Evolutionary conservation across 2,329 filamentous ascomycete genomes (phyloP).

Genomic region (Claviceps africana): DNA sequence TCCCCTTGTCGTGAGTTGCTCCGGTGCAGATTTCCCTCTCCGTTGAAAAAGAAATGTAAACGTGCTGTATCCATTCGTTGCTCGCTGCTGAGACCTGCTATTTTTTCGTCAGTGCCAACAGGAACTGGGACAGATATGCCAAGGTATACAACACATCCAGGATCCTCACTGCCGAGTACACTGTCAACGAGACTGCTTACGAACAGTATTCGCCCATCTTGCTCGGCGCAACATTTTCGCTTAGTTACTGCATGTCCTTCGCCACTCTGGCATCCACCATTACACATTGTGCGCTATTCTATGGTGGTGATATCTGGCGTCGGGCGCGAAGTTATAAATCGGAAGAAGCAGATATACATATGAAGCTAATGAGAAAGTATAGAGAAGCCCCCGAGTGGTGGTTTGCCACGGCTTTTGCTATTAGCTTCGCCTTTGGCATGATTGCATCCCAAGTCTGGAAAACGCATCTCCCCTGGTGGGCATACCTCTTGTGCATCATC

Average conservation of each 20-base stretch:
- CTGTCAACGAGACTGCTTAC: constrained; percentile 41
- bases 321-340: constrained; percentile 10
- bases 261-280: constrained; percentile 38
- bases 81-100: too few species aligned
- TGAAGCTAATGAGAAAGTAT: constrained; percentile 41
- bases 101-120: constrained; percentile 29
- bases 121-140: constrained; percentile 40
- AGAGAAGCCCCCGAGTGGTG: constrained; percentile 40
- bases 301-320: constrained; percentile 31
- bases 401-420: constrained; percentile 30
- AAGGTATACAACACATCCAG: constrained; percentile 35
- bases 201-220: constrained; percentile 39
- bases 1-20: constrained; percentile 25
- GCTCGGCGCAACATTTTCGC: constrained; percentile 36
- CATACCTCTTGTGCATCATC: constrained; percentile 22
- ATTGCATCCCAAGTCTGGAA: constrained; percentile 18
- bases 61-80: too few species aligned
- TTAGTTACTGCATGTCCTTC: constrained; percentile 42
- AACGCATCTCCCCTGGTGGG: constrained; percentile 29
- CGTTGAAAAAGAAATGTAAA: too few species aligned
- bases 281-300: constrained; percentile 35
- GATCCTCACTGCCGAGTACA: constrained; percentile 35
- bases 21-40: too few species aligned
- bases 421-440: constrained; percentile 33
- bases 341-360: constrained; percentile 31